Percentiles rank a stretch among this genome's conserved stretches.
These are phyloP conservation scores for Benincasa hispida DNA, from an alignment of 306 rosid species.

Conservation along the genomic window DNA sequence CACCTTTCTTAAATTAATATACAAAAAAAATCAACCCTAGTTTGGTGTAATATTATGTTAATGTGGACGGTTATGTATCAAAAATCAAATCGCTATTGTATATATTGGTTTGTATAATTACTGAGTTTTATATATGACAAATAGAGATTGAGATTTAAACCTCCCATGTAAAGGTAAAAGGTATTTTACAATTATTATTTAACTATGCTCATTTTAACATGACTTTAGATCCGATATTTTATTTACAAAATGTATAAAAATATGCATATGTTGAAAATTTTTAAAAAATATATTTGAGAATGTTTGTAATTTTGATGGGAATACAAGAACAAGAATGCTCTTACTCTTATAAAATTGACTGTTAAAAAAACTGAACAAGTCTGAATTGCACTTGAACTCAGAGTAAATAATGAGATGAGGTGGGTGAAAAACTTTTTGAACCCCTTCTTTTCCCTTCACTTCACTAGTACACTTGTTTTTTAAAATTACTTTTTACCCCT, in stretches of 20 bases:
- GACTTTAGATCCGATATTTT: too few relatives aligned
- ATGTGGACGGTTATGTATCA: too few relatives aligned
- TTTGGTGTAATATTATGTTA: too few relatives aligned
- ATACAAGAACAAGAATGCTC: not conserved
- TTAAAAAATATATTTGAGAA: not conserved
- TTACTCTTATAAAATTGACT: not conserved
- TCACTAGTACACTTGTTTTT: not conserved
- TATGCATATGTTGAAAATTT: too few relatives aligned
- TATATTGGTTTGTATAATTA: not conserved
- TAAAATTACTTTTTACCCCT: not conserved
- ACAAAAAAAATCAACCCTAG: not conserved
- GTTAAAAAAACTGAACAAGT: not conserved
- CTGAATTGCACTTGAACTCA: not conserved
- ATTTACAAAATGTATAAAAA: not conserved
- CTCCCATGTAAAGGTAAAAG: too few relatives aligned
- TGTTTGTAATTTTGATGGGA: not conserved
- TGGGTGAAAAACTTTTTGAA: not conserved
- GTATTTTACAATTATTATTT: too few relatives aligned
- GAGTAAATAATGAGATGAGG: not conserved
- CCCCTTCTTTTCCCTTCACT: not conserved
- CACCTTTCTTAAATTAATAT: too few relatives aligned
- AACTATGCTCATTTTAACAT: too few relatives aligned
- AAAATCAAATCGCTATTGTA: too few relatives aligned
- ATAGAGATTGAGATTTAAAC: too few relatives aligned
- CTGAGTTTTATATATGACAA: too few relatives aligned